Conservation (phyloP, 2,329 filamentous ascomycete genomes). For the Gremmenia infestans region DNA sequence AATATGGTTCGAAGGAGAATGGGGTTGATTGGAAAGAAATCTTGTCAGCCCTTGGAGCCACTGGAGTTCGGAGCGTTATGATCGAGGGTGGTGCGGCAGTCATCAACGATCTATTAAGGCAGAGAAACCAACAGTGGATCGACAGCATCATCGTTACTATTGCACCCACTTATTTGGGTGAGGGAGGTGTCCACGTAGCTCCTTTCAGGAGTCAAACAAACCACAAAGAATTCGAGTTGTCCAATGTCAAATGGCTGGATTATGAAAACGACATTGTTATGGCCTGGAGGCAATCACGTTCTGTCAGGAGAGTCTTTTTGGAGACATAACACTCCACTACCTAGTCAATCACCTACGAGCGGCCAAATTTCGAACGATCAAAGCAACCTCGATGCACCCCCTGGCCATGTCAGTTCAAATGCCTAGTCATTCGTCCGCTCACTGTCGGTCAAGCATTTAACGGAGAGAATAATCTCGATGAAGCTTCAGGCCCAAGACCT, state of each 20-base stretch:
- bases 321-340: no score
- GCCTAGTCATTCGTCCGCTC: no score
- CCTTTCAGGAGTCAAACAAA: conserved; percentile 39
- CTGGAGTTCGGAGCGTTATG: conserved; percentile 69
- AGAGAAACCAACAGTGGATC: conserved; percentile 55
- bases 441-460: no score
- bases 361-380: background rate
- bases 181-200: conserved; percentile 73
- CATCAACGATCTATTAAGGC: conserved; percentile 73
- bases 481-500: no score
- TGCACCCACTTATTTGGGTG: conserved; percentile 84
- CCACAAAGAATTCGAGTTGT: conserved; percentile 9
- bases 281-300: background rate
- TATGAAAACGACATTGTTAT: conserved; percentile 24
- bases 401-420: no score
- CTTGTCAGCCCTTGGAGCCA: conserved; percentile 9
- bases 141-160: conserved; percentile 82
- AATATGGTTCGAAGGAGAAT: background rate
- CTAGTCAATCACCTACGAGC: background rate
- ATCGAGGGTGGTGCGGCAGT: conserved; percentile 81
- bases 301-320: no score
- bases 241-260: conserved; percentile 17
- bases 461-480: no score
- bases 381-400: no score
- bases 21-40: conserved; percentile 19